Conservation (phyloP, 768 basidiomycete genomes). For the Boletus barrowsii region DNA sequence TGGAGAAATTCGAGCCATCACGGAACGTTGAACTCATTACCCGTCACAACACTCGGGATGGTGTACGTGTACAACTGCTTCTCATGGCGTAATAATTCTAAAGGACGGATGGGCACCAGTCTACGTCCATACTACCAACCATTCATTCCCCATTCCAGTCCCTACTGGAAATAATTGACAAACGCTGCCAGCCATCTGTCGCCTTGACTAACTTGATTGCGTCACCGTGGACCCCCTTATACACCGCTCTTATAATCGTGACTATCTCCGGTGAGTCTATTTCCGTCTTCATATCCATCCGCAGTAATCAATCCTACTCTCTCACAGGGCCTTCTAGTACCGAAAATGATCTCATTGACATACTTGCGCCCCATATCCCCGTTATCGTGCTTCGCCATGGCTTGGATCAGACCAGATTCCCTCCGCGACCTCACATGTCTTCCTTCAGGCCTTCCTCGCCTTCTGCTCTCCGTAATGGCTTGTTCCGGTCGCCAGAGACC, state of each 20-base stretch:
- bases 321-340: constrained; percentile 24
- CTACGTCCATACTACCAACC: constrained; percentile 36
- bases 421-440: constrained; percentile 41
- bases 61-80: constrained; percentile 39
- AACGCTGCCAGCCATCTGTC: constrained; percentile 48
- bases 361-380: constrained; percentile 53
- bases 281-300: not conserved
- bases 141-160: constrained; percentile 57
- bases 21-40: constrained; percentile 63
- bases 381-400: constrained; percentile 51
- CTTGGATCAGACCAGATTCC: constrained; percentile 31
- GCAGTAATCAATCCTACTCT: constrained; percentile 1
- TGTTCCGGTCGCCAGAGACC: constrained; percentile 65
- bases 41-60: constrained; percentile 39
- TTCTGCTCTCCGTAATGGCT: constrained; percentile 50
- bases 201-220: constrained; percentile 52
- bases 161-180: constrained; percentile 52
- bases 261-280: constrained; percentile 43
- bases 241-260: constrained; percentile 57
- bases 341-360: constrained; percentile 48
- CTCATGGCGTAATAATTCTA: constrained; percentile 3
- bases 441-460: constrained; percentile 54
- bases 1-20: constrained; percentile 63
- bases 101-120: constrained; percentile 18
- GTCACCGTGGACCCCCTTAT: constrained; percentile 55